A percentile compares a stretch with the other conserved stretches of the same genome.
phyloP scores from a whole-genome alignment of 1,139 yeast genomes.

The Kazachstania sp. region DNA sequence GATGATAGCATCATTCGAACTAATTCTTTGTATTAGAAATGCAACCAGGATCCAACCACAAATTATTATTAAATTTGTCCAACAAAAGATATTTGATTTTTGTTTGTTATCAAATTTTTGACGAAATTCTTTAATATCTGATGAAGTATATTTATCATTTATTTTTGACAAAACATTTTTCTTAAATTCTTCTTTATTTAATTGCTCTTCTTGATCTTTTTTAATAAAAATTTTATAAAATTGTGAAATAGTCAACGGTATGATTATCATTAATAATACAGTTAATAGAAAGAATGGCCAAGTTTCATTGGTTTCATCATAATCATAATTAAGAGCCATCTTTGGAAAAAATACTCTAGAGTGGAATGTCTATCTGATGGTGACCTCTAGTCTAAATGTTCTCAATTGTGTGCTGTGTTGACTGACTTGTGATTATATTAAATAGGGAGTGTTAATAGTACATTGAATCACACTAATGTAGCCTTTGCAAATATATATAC shows the following conservation, averaged over 20 bases:
- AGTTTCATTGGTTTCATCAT: conserved; percentile 87
- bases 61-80: conserved; percentile 38
- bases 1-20: conserved; percentile 34
- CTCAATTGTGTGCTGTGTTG: no score
- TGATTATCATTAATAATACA: conserved; percentile 50
- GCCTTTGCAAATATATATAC: no score
- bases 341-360: conserved; percentile 10
- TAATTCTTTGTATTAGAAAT: conserved; percentile 43
- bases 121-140: conserved; percentile 38
- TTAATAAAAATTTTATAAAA: conserved; percentile 27
- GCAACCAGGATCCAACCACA: conserved; percentile 64
- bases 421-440: background rate
- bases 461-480: no score
- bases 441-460: no score
- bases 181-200: conserved; percentile 10
- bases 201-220: conserved; percentile 6
- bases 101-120: conserved; percentile 29
- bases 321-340: conserved; percentile 44
- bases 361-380: no score
- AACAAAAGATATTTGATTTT: conserved; percentile 30
- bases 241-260: conserved; percentile 59
- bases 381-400: no score
- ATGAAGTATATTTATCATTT: conserved; percentile 31
- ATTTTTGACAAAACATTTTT: conserved; percentile 12
- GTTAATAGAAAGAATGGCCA: conserved; percentile 94